Evolutionary conservation across 2,329 filamentous ascomycete species (phyloP), one percentile per base, ranked within the genome.

Genomic region (Exophiala spinifera): DNA sequence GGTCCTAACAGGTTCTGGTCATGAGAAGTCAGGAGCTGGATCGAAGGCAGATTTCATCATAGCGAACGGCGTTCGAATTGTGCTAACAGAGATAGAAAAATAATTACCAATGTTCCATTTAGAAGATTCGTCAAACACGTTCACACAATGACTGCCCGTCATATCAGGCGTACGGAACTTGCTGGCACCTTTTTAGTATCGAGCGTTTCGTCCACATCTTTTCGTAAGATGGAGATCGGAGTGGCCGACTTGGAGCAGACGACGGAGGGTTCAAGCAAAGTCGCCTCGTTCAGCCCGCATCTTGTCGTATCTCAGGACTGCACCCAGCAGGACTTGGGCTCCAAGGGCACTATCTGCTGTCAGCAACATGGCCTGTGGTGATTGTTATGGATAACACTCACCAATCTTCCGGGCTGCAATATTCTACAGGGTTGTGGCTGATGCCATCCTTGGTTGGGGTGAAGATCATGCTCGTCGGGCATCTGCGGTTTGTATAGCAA

Each of bases 381-480:
- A 5, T 31, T 10, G 28, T 31, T 31, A 10, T 31, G 11, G 10
- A 31, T 31, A 10, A 11, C 17, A 59, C 59, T 56, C 57, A 63
- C 60, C 62, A 86, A 64, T 86, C 82, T 49, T 84, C 81, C 0
- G 77, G 76, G 43, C 76, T 79, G 37, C 80, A 81, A 61, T 82
- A 86, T 63, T 86, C 84, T 44, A 79, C 74, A 1, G 84, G 83
- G 61, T 85, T 81, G 65, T 87, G 84, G 63, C 80, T 84, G 17
- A 87, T 70, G 1, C 84, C 84, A 59, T 84, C 79, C 64, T 76
- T 78, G 58, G 81, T 85, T 3, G 82, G 82, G n/a, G 85, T 80
- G 61, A 87, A 87, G 28, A 86, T 82, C 83, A 87, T 86, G 45
- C 79, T 79, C 1, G 83, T 85, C n/a, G 83, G 84, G 37, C 79